Evolutionary conservation across 305 asterid species (phyloP).

Genomic region (Salvia sclarea): DNA sequence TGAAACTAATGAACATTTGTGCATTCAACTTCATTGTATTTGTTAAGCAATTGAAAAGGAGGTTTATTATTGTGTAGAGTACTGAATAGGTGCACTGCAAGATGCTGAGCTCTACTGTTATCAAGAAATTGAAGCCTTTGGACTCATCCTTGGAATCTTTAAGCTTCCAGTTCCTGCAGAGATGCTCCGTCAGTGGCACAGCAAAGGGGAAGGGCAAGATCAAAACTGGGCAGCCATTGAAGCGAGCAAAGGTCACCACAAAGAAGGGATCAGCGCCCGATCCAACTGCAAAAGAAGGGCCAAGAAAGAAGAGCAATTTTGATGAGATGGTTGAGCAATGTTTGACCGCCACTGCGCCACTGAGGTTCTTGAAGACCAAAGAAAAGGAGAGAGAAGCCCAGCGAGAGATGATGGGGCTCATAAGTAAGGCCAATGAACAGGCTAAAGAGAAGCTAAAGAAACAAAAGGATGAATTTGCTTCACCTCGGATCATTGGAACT

Average conservation of each 20-base stretch:
- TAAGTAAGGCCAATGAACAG: conserved; percentile 66
- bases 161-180: conserved; percentile 56
- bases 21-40: conserved; percentile 15
- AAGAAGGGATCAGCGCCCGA: conserved; percentile 54
- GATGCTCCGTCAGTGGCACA: conserved; percentile 84
- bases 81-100: conserved; percentile 22
- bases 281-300: conserved; percentile 47
- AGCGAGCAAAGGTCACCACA: conserved; percentile 58
- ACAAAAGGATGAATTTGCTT: conserved; percentile 42
- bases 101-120: conserved; percentile 54
- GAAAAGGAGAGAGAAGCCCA: conserved; percentile 70
- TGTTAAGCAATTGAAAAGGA: neutral
- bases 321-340: conserved; percentile 71
- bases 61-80: neutral
- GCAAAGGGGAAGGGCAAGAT: conserved; percentile 83
- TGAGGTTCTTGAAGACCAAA: conserved; percentile 71
- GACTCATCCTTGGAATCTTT: conserved; percentile 46
- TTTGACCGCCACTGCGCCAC: conserved; percentile 61
- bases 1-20: neutral
- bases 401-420: conserved; percentile 82
- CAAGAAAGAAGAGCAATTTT: conserved; percentile 55
- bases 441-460: conserved; percentile 67
- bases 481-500: conserved; percentile 65
- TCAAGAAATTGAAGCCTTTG: conserved; percentile 49
- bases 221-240: conserved; percentile 61